Base-by-base conservation (phyloP, 345 rosid species). In the thale cress (Arabidopsis thaliana) region DNA sequence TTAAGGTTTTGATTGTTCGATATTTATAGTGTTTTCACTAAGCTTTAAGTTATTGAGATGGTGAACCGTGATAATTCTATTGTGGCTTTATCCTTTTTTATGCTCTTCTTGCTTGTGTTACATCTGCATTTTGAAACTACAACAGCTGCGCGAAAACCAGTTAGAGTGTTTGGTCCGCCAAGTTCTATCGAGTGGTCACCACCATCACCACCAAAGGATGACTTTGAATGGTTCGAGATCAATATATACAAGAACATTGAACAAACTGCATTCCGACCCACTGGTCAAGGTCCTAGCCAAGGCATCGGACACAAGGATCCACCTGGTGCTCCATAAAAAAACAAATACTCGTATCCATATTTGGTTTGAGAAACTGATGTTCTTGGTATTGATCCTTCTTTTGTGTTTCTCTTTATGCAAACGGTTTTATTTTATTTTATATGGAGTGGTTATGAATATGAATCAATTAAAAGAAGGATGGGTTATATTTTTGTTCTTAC, bases 271-370 rank as follows among this genome's bases (percentile, higher is more conserved):
- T 77, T 71, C 55, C 44, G 81, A 56, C 81, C 81, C 34, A 77
- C 81, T 7, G 57, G 22, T 65, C 72, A 36, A 14, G 80, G 80
- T 71, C 80, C 75, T 40, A 77, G 80, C 70, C 80, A 70, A 56
- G 80, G 80, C 25, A 65, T 77, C 32, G 80, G 80, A 30, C 77
- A 77, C 61, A 77, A 8, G 14, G 52, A 57, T 23, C 77, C 80
- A 46, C 80, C 77, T 14, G 67, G 72, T 57, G 75, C 61, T 33
- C 70, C 65, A 42, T 69, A 34, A 62, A 51, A 23, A 36, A 41
- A 53, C 20, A 16, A 16, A 16, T 16, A 63, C 38, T 1, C 45
- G 16, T 22, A 34, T 12, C 46, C 28, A 44, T 16, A 37, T 64
- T 24, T 49, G 28, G 52, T 40, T 1, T 16, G 20, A 48, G 24